Base-by-base conservation (phyloP, 805 yeast genomes). In the Candida odintsovae region DNA sequence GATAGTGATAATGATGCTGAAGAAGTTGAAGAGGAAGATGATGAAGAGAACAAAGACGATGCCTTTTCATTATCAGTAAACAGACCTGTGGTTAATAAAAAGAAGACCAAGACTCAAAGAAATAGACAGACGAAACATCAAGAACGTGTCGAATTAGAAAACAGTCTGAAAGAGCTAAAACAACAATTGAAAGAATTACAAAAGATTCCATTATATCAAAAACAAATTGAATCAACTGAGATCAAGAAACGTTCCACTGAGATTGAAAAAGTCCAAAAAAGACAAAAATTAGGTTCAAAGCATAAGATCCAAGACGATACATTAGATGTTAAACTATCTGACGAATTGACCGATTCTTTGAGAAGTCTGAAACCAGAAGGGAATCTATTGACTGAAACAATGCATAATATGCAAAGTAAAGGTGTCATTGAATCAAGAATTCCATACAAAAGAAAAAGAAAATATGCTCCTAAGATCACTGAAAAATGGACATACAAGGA, bases 401-500 rank as follows among this genome's bases (percentile, higher is more conserved):
- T 92, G 80, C 76, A 82, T 64, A 78, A 77, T 50, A 64, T 92
- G 52, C 98, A 94, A 69, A 79, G 87, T 51, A 73, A 83, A 26
- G 99, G 99, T 55, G 78, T 83, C 61, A 74, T 94, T 46, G 99
- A 92, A 66, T 73, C 96, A 6, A 80, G 97, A 68, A 76, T 82
- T 33, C 87, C 84, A 12, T 54, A 59, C 36, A 80, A 78, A 48
- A 80, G 78, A 64, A 78, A 72, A 64, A 78, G 84, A 62, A 83
- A 78, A 63, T 84, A 83, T 60, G 74, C 80, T 55, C 83, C 76
- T 49, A 88, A 85, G 72, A 68, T 85, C 51, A 86, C 95, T 26
- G 97, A 92, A 66, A 92, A 90, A 69, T 89, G 95, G 95, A 77
- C 90, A 29, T 87, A 86, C 69, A 92, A 92, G 70, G 95, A 92